Conservation (phyloP, 2,329 filamentous ascomycete species). For the Alternaria sp. region DNA sequence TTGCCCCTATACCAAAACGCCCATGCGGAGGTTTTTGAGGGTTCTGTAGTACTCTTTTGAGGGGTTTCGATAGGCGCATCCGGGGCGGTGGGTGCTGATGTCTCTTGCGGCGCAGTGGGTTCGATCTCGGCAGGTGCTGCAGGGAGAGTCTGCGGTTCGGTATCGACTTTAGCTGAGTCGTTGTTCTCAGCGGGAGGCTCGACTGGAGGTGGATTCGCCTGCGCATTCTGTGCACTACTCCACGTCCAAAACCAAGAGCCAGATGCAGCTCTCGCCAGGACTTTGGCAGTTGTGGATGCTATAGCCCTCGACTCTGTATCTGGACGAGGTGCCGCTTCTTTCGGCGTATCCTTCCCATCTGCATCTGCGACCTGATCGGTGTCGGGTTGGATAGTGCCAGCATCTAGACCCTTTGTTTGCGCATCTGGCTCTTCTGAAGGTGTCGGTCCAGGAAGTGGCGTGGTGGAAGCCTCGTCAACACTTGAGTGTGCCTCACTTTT, state of each 20-base stretch:
- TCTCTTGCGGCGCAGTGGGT: constrained; percentile 6
- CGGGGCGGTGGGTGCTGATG: constrained; percentile 2
- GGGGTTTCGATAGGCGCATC: constrained; percentile 14
- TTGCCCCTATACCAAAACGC: constrained; percentile 77
- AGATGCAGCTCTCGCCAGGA: constrained; percentile 25
- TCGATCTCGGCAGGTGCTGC: neutral
- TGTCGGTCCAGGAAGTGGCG: constrained; percentile 49
- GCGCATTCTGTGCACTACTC: constrained; percentile 56
- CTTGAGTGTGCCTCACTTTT: constrained; percentile 31
- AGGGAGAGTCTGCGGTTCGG: constrained; percentile 7
- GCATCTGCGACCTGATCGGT: constrained; percentile 16
- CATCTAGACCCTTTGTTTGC: constrained; percentile 33
- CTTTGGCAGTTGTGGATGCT: constrained; percentile 8
- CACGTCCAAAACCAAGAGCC: constrained; percentile 59
- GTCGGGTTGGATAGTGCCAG: neutral
- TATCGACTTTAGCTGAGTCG: constrained; percentile 11
- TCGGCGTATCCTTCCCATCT: constrained; percentile 29
- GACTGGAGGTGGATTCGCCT: constrained; percentile 33
- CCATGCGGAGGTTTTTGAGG: constrained; percentile 69
- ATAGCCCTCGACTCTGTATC: constrained; percentile 26
- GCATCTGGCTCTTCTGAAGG: constrained; percentile 44
- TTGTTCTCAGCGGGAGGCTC: constrained; percentile 13
- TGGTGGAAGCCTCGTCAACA: constrained; percentile 49
- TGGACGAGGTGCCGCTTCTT: neutral
- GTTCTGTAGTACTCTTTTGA: constrained; percentile 38